Conservation (phyloP, 768 basidiomycete species). For the Leccinum sublutescens region DNA sequence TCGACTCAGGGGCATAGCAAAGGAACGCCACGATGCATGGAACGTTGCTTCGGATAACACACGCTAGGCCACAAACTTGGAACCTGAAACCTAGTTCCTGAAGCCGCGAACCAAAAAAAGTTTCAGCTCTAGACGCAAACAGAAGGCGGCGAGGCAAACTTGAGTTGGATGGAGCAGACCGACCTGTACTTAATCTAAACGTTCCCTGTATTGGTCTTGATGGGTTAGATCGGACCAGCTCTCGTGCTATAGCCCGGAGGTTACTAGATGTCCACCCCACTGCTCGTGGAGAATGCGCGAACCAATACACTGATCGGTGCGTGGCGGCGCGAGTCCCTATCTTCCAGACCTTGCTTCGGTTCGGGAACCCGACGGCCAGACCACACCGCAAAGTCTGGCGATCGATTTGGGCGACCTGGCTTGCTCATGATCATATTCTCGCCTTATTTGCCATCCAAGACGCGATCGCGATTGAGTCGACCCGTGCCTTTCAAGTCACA, state of each 20-base stretch:
- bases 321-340: not conserved
- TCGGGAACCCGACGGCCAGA: not conserved
- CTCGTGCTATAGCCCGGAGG: not conserved
- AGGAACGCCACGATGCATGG: conserved; percentile 9
- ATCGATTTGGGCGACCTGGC: not conserved
- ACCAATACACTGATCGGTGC: not conserved
- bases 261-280: not conserved
- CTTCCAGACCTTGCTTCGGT: not conserved
- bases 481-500: too few species aligned
- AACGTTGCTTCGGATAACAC: not conserved
- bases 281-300: not conserved
- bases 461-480: not conserved
- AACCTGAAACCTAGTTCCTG: not conserved
- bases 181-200: not conserved
- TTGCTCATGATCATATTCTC: not conserved
- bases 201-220: not conserved
- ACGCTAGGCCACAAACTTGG: not conserved
- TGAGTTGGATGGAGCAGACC: not conserved
- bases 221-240: not conserved
- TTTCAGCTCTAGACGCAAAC: not conserved
- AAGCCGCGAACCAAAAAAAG: not conserved
- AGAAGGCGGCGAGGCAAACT: conserved; percentile 2
- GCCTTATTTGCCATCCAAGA: not conserved
- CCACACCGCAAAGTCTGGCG: not conserved
- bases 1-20: not conserved